Evolutionary conservation across 2,329 filamentous ascomycete species (phyloP), one percentile per base, ranked within the genome.

Genomic region (Diplodia intermedia): DNA sequence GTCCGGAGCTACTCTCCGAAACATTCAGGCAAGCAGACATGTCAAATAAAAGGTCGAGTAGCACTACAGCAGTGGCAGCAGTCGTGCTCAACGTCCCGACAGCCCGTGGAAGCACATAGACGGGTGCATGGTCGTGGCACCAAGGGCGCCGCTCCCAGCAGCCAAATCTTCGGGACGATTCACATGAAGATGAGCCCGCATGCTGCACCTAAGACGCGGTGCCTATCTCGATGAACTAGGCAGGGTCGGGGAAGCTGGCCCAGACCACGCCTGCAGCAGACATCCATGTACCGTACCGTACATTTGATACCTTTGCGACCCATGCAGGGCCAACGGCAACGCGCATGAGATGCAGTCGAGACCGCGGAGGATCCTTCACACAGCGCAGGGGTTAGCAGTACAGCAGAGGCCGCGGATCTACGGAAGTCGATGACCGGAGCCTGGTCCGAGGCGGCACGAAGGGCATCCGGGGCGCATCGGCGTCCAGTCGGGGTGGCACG

Each of bases 161-260:
- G 31, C 60, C 60, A 18, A 38, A 52, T 29, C 6, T 63, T 52
- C 47, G 60, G 60, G 47, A 38, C 47, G 26, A 33, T 63, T 63
- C 60, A 63, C 60, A 63, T 63, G 60, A 63, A 52, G 47, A 52
- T 33, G 56, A 47, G 38, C 38, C 14, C 29, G 23, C 26, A 43
- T 50, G 26, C 57, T 49, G 40, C 57, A 62, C 31, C 40, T 50
- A 63, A 52, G 47, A 52, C 29, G 43, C 29, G 18, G 20, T 20
- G n/a, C 60, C 36, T 26, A 52, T 52, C 60, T 50, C 38, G 38
- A 49, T 31, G 18, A 18, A 29, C 60, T 15, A 20, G 33, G 43
- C 31, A 18, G 18, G 23, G 36, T 29, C 43, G 43, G 43, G 43
- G 43, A 47, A 47, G 43, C 43, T n/a, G 43, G 43, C 12, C 31